Evolutionary conservation across 2,329 filamentous ascomycete species (phyloP), one percentile per base, ranked within the genome.

Genomic region (Monosporascus sp.): DNA sequence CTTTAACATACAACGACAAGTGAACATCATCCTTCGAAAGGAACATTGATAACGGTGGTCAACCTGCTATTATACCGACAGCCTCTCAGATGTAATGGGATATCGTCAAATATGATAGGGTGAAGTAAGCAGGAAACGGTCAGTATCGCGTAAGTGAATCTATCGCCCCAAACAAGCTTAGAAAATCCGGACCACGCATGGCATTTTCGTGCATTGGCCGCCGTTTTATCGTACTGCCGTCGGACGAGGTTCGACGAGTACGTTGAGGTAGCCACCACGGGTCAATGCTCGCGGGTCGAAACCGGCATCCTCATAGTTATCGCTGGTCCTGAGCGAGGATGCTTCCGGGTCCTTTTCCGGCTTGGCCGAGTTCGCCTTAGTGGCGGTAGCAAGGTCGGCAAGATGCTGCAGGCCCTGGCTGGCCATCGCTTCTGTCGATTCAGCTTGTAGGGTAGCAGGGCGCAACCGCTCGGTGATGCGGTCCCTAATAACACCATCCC

Each of bases 371-470:
- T 63, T 60, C n/a, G 49, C 56, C 53, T 66, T 66, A 16, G 67
- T 72, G 7, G 75, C 75, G 5, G 77, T 78, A 7, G 78, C 78
- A 48, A 80, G 61, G 58, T 87, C 81, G 7, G 82, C 84, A 8
- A 87, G 71, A 55, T 80, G 82, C 66, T 87, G 82, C 49, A 88
- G 70, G 37, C 79, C 78, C 56, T 75, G 78, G 64, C 74, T 83
- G 51, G 71, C 76, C 48, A 73, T 70, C 22, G 68, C 68, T 57
- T 72, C 72, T 20, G 68, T 69, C 17, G 68, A 70, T 20, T 67
- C 72, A 7, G 60, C 54, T 63, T 68, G 61, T 63, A 72, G 59
- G 58, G 72, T 67, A 27, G 68, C 60, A 48, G 69, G 63, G 53
- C 62, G 67, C 50, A 68, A 65, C 47, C 64, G 63, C 52, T 78